phyloP scores from a whole-genome alignment of 129 eudicot species.

The Silybum marianum region DNA sequence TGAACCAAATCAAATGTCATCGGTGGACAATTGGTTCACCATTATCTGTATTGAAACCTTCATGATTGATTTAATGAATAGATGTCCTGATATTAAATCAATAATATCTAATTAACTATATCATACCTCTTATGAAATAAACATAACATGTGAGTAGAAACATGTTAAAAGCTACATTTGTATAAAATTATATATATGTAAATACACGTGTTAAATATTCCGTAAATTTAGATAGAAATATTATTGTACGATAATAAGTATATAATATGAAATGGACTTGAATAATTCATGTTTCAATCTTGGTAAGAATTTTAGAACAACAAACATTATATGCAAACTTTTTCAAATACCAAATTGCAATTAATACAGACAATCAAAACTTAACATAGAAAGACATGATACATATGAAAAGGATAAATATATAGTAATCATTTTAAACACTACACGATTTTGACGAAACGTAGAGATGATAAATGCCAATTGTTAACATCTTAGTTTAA shows the following conservation, averaged over 20 bases:
- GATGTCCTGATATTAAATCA: no score
- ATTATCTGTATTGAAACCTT: background rate
- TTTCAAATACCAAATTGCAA: background rate
- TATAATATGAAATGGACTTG: background rate
- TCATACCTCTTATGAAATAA: background rate
- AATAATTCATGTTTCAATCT: no score
- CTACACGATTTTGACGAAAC: background rate
- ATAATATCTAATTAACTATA: background rate
- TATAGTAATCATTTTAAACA: background rate
- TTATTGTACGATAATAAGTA: background rate
- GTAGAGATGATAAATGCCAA: no score
- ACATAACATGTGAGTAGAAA: background rate
- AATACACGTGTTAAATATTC: background rate
- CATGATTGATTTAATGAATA: background rate
- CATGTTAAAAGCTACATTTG: background rate
- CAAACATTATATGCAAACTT: background rate
- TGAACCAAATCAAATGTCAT: background rate
- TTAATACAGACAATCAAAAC: background rate
- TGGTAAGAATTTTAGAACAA: no score
- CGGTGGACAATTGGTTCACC: background rate
- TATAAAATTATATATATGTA: background rate
- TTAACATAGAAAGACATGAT: background rate
- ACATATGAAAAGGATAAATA: no score
- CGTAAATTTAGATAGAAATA: background rate
- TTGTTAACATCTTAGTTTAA: no score